Evolutionary conservation across 2,329 filamentous ascomycete genomes (phyloP), one percentile per base, ranked within the genome.

Genomic region (Ceratocystis variospora): DNA sequence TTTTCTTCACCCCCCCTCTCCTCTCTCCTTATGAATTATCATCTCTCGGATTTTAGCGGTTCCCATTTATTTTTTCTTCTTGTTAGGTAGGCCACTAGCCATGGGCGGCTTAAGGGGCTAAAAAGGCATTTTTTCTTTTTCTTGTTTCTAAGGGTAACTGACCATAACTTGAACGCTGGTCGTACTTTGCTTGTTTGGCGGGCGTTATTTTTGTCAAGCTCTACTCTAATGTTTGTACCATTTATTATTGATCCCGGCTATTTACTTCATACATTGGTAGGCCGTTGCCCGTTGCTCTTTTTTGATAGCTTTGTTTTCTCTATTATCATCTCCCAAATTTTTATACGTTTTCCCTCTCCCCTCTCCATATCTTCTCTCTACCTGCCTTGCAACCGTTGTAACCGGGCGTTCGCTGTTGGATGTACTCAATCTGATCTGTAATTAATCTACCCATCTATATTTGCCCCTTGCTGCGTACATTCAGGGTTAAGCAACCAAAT

Each of bases 301-400:
- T 45, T 33, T 48, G 1, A n/a, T 64, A 28, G 62, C 25, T 6
- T 64, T 44, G n/a, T 64, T 64, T 64, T 57, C 22, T 55, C 37
- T 59, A 19, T 53, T 15, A 15, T 28, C 22, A 28, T 25, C 48
- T 28, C 19, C 8, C 22, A 53, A 53, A 28, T 2, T 28, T n/a
- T 4, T 15, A 53, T 12, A 45, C 55, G 31, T 57, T 50, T 48
- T 64, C 57, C 8, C 44, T 50, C 63, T 64, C 57, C 4, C 44
- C 53, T 37, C 12, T 57, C 45, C 44, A 41, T 41, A 5, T 33
- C 46, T 50, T 19, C 19, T 53, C 8, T 22, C 46, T 41, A 41
- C 37, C 37, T 41, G 10, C 12, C 37, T 41, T 41, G 37, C 10
- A 12, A 12, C 37, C 37, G 37, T 50, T 53, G 1, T 12, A 28